Percentiles rank a stretch among this genome's conserved stretches.
phyloP scores from a whole-genome alignment of 345 rosid species.

The Arabis alpina region DNA sequence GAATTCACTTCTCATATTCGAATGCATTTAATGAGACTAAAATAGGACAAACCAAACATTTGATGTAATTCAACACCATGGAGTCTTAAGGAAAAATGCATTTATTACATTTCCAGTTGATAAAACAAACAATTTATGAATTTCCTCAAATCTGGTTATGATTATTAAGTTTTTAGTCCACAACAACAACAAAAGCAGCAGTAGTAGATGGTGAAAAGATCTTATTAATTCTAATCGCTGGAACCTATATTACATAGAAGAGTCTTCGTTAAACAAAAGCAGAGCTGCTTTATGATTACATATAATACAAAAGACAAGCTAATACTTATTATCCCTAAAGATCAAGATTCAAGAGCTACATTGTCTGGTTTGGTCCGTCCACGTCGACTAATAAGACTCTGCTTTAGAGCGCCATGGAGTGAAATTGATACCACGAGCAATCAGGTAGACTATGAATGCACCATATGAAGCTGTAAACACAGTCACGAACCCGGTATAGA shows the following conservation, averaged over 20 bases:
- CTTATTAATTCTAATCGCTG: constrained; percentile 3
- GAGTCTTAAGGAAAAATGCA: too few relatives aligned
- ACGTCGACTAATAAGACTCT: constrained; percentile 24
- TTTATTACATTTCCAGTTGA: too few relatives aligned
- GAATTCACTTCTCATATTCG: too few relatives aligned
- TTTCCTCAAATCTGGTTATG: too few relatives aligned
- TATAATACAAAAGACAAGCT: constrained; percentile 29
- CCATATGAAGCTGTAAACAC: constrained; percentile 59
- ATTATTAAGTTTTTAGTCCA: too few relatives aligned
- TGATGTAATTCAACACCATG: too few relatives aligned
- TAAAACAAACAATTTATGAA: too few relatives aligned
- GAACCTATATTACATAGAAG: constrained; percentile 24
- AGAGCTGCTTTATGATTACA: constrained; percentile 31
- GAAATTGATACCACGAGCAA: constrained; percentile 51
- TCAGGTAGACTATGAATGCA: constrained; percentile 72
- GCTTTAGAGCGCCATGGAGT: constrained; percentile 42
- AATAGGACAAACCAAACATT: too few relatives aligned
- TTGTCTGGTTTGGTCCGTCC: constrained; percentile 21
- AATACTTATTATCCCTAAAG: constrained; percentile 2
- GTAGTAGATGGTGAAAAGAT: constrained; percentile 6
- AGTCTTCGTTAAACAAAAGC: constrained; percentile 4
- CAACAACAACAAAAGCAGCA: not conserved
- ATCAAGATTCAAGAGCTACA: constrained; percentile 2
- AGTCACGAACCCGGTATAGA: constrained; percentile 44
- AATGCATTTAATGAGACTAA: too few relatives aligned